These are phyloP conservation scores for Dendrobium huoshanense DNA, from an alignment of 106 monocot genomes.

Conservation along the genomic window DNA sequence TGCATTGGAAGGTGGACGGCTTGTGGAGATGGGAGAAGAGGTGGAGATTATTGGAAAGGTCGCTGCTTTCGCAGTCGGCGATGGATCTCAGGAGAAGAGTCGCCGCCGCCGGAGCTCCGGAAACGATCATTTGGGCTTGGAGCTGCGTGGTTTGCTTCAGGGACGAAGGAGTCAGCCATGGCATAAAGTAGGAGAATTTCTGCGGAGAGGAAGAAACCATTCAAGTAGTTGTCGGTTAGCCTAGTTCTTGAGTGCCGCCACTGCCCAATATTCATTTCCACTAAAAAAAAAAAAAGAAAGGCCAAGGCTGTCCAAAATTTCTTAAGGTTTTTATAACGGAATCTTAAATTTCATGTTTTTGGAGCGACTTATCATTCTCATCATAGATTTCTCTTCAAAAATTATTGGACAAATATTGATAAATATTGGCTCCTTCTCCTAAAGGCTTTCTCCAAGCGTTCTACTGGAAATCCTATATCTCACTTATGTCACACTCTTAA, in stretches of 20 bases:
- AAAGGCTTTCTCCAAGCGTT: too few relatives aligned
- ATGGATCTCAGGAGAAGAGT: slow-evolving; percentile 33
- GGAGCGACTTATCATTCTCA: too few relatives aligned
- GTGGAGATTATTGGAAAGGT: slow-evolving; percentile 24
- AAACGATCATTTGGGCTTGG: slow-evolving; percentile 31
- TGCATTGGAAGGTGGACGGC: slow-evolving; percentile 43
- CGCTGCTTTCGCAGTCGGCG: slow-evolving; percentile 12
- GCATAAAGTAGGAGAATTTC: slow-evolving; percentile 4
- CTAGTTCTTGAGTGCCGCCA: not conserved
- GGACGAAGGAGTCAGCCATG: slow-evolving; percentile 46
- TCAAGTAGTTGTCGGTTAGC: not conserved
- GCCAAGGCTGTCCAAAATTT: too few relatives aligned
- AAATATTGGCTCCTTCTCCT: too few relatives aligned
- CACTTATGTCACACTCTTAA: too few relatives aligned
- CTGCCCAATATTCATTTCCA: too few relatives aligned
- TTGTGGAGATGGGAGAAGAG: slow-evolving; percentile 32
- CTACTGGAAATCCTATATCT: too few relatives aligned
- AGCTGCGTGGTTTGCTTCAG: slow-evolving; percentile 33
- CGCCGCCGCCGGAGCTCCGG: slow-evolving; percentile 13
- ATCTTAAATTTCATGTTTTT: too few relatives aligned
- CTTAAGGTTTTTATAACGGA: too few relatives aligned
- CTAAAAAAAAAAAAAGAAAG: too few relatives aligned
- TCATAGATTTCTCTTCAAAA: too few relatives aligned
- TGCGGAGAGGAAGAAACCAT: not conserved
- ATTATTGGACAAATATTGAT: too few relatives aligned